Evolutionary conservation across 805 yeast species (phyloP), one percentile per base, ranked within the genome.

Genomic region (Yamadazyma sp.): DNA sequence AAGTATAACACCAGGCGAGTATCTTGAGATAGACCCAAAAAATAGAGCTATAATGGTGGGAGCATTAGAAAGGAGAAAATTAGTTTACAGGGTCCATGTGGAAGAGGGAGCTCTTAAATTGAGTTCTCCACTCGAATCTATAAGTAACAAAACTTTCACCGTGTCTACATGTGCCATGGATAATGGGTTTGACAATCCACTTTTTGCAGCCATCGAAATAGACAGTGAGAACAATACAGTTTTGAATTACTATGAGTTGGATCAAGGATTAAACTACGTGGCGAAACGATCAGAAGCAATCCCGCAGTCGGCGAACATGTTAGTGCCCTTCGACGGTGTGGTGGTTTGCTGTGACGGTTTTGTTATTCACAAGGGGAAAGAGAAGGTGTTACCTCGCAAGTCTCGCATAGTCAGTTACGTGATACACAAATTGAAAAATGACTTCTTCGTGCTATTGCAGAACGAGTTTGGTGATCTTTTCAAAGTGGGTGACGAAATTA

Each of bases 231-330:
- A 27, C 4, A 43, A 45, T 1, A 33, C 59, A 34, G 47, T 52
- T 19, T 63, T 91, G 36, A 73, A 77, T 3, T 84, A 77, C 54
- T 91, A 91, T 60, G 91, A 87, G 52, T 62, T 90, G 17, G 97
- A 93, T 56, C 71, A 86, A 27, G 96, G 97, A 1, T 64, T 91
- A 32, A 90, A 90, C 52, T 84, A 83, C 54, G 75, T 90, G 2
- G 69, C 84, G 1, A 74, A 72, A 40, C 70, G 70, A 19, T 23
- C 54, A 7, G 41, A 40, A n/a, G 35, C 30, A 1, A 12, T 59
- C 11, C 58, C 57, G 5, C 34, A 52, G 5, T 47, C 61, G 1
- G 64, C 90, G 1, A 76, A 70, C 44, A 64, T 73, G 38, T 42
- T 90, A 5, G 44, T 87, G n/a, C 66, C 82, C 0, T 66, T 89